Base-by-base conservation (phyloP, 2,329 filamentous ascomycete genomes). In the Phoma sp. region DNA sequence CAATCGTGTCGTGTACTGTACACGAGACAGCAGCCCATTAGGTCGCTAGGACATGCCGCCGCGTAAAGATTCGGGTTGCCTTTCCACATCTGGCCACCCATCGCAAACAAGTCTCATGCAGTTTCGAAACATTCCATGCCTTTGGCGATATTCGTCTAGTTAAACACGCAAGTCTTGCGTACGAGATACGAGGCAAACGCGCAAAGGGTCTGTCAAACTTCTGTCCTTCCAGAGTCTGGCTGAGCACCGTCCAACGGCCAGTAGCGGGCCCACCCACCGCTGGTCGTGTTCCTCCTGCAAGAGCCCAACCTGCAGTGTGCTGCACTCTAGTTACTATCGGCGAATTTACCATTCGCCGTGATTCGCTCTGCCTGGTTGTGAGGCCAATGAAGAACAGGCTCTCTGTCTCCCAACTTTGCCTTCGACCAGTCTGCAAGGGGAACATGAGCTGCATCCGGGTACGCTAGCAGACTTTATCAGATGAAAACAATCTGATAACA, bases 401-500 rank as follows among this genome's bases (percentile, higher is more conserved):
- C 43, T n/a, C 23, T 7, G 12, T 50, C 10, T 42, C 38, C 30
- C 39, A 42, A 36, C 30, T 20, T 15, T 49, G 17, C 30, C 38
- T 20, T 33, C 15, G 32, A 47, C 38, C 17, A 10, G 36, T 21
- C 20, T 21, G 23, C 32, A 45, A 26, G 25, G 28, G 12, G 9
- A 15, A 10, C n/a, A 40, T 46, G 20, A 26, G 12, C 20, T n/a
- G 45, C 36, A 32, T 25, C 20, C 6, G 18, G 23, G 15, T 17
- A 15, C 33, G 43, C 25, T 30, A 21, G 12, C 28, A 15, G 4
- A 38, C 5, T 20, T 53, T 54, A 48, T 54, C 51, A 54, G 51
- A 54, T 48, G 21, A n/a, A 34, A 17, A 7, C 18, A 4, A 48
- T 54, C 51, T 54, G 51, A 54, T 48, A 48, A 54, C 17, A 48